Evolutionary conservation across 345 rosid genomes (phyloP).

Genomic region (Mallotus nudiflorus): DNA sequence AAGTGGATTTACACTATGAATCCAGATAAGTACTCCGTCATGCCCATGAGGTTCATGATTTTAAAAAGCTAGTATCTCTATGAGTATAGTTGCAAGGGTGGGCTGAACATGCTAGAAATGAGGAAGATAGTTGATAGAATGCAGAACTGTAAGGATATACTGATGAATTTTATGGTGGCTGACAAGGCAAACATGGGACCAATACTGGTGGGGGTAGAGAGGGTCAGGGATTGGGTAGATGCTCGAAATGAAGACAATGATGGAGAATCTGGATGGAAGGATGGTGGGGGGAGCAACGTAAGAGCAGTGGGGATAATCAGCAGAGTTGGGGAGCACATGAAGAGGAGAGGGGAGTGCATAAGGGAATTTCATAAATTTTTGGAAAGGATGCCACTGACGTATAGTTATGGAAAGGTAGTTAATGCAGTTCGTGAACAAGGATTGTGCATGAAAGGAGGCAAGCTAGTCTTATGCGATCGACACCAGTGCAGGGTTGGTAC

Average conservation of each 20-base stretch:
- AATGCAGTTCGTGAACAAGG: slow-evolving; percentile 74
- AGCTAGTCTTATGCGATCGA: slow-evolving; percentile 57
- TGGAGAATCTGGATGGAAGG: slow-evolving; percentile 18
- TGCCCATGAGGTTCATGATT: slow-evolving; percentile 69
- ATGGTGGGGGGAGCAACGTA: slow-evolving; percentile 22
- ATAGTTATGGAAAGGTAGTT: slow-evolving; percentile 60
- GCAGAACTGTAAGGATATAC: slow-evolving; percentile 70
- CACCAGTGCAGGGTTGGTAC: too few species aligned
- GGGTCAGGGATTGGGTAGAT: slow-evolving; percentile 74
- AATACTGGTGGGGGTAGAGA: slow-evolving; percentile 61
- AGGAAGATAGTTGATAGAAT: slow-evolving; percentile 50
- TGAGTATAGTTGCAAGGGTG: slow-evolving; percentile 62
- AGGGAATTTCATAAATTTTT: slow-evolving; percentile 53
- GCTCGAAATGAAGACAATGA: slow-evolving; percentile 45
- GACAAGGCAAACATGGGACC: slow-evolving; percentile 58
- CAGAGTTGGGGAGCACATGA: slow-evolving; percentile 60
- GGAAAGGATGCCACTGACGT: slow-evolving; percentile 66
- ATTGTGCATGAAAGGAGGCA: slow-evolving; percentile 55
- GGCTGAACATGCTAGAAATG: slow-evolving; percentile 49
- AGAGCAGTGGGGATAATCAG: slow-evolving; percentile 64
- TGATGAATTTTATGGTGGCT: slow-evolving; percentile 71
- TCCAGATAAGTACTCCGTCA: slow-evolving; percentile 61
- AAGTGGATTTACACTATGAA: slow-evolving; percentile 80
- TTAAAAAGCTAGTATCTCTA: slow-evolving; percentile 50
- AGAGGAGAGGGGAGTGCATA: slow-evolving; percentile 67